Percentiles rank a stretch among this genome's conserved stretches.
phyloP scores from a whole-genome alignment of 176 grass and related monocot genomes.

The Lolium rigidum region DNA sequence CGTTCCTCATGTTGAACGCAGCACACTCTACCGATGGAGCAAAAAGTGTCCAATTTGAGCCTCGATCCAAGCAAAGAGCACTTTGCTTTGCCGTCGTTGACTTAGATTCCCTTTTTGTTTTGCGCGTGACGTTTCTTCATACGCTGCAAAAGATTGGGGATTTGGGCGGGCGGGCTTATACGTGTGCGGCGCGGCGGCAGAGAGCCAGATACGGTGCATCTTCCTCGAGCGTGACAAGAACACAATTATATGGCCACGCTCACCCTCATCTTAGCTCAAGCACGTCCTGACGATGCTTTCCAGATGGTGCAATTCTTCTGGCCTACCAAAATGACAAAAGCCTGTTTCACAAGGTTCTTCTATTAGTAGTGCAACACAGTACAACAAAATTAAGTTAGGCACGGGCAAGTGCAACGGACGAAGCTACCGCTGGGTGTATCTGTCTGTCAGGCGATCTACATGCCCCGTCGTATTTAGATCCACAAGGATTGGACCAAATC shows the following conservation, averaged over 20 bases:
- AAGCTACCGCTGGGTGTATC: background rate
- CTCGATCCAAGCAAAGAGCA: slow-evolving; percentile 4
- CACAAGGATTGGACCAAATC: background rate
- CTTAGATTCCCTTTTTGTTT: background rate
- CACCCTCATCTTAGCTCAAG: background rate
- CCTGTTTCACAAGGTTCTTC: too few relatives aligned
- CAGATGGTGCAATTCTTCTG: background rate
- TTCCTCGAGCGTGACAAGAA: background rate
- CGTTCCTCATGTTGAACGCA: slow-evolving; percentile 1
- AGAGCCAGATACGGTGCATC: background rate
- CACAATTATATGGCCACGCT: background rate
- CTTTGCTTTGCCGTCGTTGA: slow-evolving; percentile 13
- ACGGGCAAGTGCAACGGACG: background rate
- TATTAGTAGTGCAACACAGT: background rate
- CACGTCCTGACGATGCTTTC: background rate
- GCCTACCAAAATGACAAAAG: background rate
- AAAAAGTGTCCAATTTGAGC: background rate
- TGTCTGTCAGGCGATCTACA: background rate
- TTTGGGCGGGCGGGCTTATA: background rate
- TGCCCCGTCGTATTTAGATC: background rate
- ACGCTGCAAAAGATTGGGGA: background rate
- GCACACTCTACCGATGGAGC: slow-evolving; percentile 2
- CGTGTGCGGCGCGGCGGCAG: background rate
- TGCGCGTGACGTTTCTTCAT: background rate
- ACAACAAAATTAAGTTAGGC: background rate